A percentile compares a stretch with the other conserved stretches of the same genome.
Evolutionary conservation across 2,329 filamentous ascomycete species (phyloP).

Genomic region (Nemania sp.): DNA sequence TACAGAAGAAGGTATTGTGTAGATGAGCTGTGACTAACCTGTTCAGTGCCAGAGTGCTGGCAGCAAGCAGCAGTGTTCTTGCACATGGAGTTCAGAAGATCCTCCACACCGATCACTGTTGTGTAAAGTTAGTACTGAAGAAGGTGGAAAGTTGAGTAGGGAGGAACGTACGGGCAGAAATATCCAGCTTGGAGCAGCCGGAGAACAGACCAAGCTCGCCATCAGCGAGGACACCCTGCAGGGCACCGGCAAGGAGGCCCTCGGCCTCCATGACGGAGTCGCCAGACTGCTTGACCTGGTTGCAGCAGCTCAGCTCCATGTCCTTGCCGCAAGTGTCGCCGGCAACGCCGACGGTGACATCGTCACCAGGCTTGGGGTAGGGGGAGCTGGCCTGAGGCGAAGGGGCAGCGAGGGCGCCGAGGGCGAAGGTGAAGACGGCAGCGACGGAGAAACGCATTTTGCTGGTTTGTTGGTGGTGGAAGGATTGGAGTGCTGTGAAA

Average conservation of each 20-base stretch:
- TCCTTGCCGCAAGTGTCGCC: conserved; percentile 39
- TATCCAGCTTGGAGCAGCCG: conserved; percentile 40
- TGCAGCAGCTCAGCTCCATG: conserved; percentile 42
- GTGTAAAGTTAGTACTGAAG: background rate
- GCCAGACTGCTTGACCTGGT: conserved; percentile 38
- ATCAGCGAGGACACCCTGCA: conserved; percentile 31
- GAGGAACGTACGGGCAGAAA: conserved; percentile 34
- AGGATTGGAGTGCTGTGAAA: conserved; percentile 9
- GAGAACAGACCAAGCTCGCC: conserved; percentile 37
- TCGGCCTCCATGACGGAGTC: conserved; percentile 32
- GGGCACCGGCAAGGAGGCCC: conserved; percentile 37
- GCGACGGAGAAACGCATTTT: conserved; percentile 51
- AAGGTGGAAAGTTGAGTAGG: too few species aligned
- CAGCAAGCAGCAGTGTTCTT: conserved; percentile 42
- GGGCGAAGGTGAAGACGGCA: conserved; percentile 43
- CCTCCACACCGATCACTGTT: conserved; percentile 35
- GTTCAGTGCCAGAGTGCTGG: conserved; percentile 37
- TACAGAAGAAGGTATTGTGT: background rate
- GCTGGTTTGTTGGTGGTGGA: conserved; percentile 22
- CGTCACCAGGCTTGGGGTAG: conserved; percentile 28
- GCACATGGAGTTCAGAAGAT: conserved; percentile 39
- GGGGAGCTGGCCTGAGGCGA: background rate
- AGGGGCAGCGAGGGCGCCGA: conserved; percentile 37
- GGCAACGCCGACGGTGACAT: conserved; percentile 38
- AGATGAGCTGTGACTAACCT: conserved; percentile 30